Base-by-base conservation (phyloP, 305 asterid species). In the Nicotiana rustica region DNA sequence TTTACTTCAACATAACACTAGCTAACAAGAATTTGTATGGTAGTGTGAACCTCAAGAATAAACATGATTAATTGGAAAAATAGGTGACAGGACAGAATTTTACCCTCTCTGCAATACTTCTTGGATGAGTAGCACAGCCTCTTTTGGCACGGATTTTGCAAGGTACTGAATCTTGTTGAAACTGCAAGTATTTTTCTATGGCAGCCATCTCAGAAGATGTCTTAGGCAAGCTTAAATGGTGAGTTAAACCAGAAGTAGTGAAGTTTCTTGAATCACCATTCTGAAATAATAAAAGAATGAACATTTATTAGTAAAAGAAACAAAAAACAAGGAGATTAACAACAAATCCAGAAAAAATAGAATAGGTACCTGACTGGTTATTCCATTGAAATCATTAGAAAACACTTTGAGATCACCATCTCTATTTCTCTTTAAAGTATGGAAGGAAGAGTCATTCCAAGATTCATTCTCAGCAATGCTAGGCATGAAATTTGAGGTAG, bases 81-180 rank as follows among this genome's bases (percentile, higher is more conserved):
- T 15, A 33, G 29, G 70, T 19, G 36, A 52, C 52, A 29, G 5
- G 73, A 41, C 56, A 33, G 83, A 80, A 55, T n/a, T n/a, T 77
- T 92, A 95, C 98, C 95, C 98, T 91, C 86, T 95, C 98, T 1
- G 98, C 98, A 81, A 95, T 92, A 85, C 98, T 95, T 84, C 98
- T 87, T 1, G 98, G 98, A 83, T 95, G 98, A 19, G 98, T 95
- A 41, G 98, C 98, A 0, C 83, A 95, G 13, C 98, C 98, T 87
- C 98, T 77, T 84, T 93, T 95, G 59, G 98, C 98, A 49, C 98
- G 94, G 61, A 89, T 80, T 86, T 92, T 95, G 80, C 97, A 92
- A 59, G 95, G 98, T 18, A 88, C 87, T 0, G 92, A 68, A 69
- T 92, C 97, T 17, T 84, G 93, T 84, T 89, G 96, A 83, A 92